Evolutionary conservation across 768 basidiomycete species (phyloP), one percentile per base, ranked within the genome.

Genomic region (Filobasidium floriforme): DNA sequence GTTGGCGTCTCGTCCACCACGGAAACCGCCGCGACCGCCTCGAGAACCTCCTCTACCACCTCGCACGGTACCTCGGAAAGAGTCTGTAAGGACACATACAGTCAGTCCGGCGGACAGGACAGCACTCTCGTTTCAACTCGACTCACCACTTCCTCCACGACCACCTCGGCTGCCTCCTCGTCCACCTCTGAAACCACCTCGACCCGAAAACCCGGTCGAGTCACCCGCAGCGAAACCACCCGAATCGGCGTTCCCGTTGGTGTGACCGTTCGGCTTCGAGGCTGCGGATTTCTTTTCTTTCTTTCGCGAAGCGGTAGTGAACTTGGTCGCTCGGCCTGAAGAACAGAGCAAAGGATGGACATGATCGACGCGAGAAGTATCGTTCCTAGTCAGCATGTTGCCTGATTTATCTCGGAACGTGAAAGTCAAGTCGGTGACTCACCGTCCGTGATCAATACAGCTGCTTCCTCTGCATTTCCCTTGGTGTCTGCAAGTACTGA

Each of bases 401-500:
- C 7, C 24, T 6, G 24, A 6, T 0, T 14, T 28, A 49, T n/a
- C 22, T 11, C n/a, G n/a, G n/a, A n/a, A n/a, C n/a, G n/a, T n/a
- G n/a, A n/a, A 59, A 28, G 15, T 28, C 18, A 18, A 44, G 6
- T 6, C 1, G 26, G 1, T 18, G 1, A 65, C 73, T 68, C 61
- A 79, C 79, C 79, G 64, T 79, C 77, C 11, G 77, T 73, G 69
- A 80, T 78, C 61, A 71, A 66, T 65, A 76, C 63, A 7, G 73
- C 79, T 19, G 79, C 77, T 63, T 75, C 73, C 28, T 80, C 79
- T 26, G 78, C 72, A 59, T 72, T 76, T 41, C 77, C 77, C 66
- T 71, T 77, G 22, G 71, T 69, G 66, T 80, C 79, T 60, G 75
- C 74, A 60, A 80, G 68, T 10, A 74, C 76, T 57, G 70, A 70